Base-by-base conservation (phyloP, 805 yeast species). In the Candida alai region DNA sequence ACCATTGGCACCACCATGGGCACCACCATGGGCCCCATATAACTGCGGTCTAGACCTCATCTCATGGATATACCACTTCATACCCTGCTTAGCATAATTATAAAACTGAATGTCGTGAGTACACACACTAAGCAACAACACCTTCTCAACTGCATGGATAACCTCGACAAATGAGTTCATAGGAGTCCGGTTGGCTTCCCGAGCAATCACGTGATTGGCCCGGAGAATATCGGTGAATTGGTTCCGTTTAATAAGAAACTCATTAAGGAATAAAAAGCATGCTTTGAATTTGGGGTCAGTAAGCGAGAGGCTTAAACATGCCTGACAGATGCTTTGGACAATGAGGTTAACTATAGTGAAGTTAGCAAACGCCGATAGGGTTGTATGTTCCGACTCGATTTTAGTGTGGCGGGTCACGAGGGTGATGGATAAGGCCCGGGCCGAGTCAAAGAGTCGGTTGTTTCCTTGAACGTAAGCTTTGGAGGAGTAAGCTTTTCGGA, bases 71-170 rank as follows among this genome's bases (percentile, higher is more conserved):
- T 60, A 52, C 51, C 59, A 58, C 24, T 43, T 46, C 57, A 65
- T 65, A 19, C 65, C 56, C 7, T 47, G 47, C 34, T 59, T 65
- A 19, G 68, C 65, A 32, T 61, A 49, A 39, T 60, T 61, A 43
- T 63, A 63, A 41, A 65, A 65, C 34, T 66, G 70, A 23, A 63
- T 54, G 39, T 66, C 71, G 42, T 64, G 70, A 3, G 70, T 65
- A 40, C 71, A 66, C 16, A 66, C 47, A 3, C 67, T 58, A 22
- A 66, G 46, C 19, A 66, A 48, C 25, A 66, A 48, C 3, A 62
- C 53, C 42, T 59, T 61, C 37, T 66, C 73, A 19, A 62, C 49
- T 1, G 68, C 47, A 26, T 49, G 53, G 13, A 52, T 41, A 4
- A 52, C 53, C 10, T 40, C 42, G 9, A 36, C 39, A 24, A 42